Evolutionary conservation across 257 asterid species (phyloP), one percentile per base, ranked within the genome.

Genomic region (Galeopsis tetrahit): DNA sequence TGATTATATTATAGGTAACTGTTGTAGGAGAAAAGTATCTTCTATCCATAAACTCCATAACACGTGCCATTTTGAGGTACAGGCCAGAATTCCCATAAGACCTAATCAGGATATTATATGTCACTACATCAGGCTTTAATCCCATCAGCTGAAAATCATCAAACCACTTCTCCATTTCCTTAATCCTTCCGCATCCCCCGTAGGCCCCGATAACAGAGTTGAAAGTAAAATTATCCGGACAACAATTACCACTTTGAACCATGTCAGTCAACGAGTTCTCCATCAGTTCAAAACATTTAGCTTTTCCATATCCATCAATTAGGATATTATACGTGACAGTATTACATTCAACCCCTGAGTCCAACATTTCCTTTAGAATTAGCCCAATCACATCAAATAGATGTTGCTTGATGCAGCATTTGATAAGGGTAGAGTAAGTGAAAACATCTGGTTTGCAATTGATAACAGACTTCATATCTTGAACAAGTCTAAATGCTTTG

Each of bases 301-400:
- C 90, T 80, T 94, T 94, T 42, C 98, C 97, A 76, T 88, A 94
- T 15, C 97, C 99, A 77, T 91, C 90, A 46, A 94, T 86, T 63
- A 94, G 72, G 69, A 89, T 89, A 69, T 91, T 91, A 79, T 86
- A 89, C 0, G 85, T 89, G 74, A 87, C 88, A 4, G 82, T 36
- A 70, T 64, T 84, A 75, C 86, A 82, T 61, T 91, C 84, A 70
- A 89, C 79, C 76, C 97, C 91, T 17, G 85, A 73, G 76, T 62
- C 55, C 15, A 80, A 76, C 96, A 91, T 94, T 74, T 89, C 97
- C 60, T 76, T 71, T 10, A 89, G 81, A 79, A 89, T 73, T 11
- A 42, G 69, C 46, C 63, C 84, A 60, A 90, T 82, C 87, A 85
- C 73, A 77, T 88, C 93, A 69, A 88, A 76, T 1, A 77, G 89